These are phyloP conservation scores for Cucumis sativus DNA, from an alignment of 306 rosid species.

Conservation along the genomic window Cucumber_9930_V3 NC_026658.2:3366501-3367000, in stretches of 20 bases:
- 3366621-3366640: conserved; percentile 46
- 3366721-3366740: no score
- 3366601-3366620: conserved; percentile 49
- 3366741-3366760: no score
- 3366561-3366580: conserved; percentile 41
- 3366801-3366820: no score
- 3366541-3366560: conserved; percentile 75
- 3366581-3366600: conserved; percentile 41
- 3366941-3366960: conserved; percentile 73
- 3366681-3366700: no score
- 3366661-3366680: no score
- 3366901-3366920: conserved; percentile 43
- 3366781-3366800: no score
- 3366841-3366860: no score
- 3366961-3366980: conserved; percentile 83
- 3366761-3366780: no score
- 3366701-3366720: no score
- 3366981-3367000: conserved; percentile 82
- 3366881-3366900: conserved; percentile 94
- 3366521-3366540: conserved; percentile 82
- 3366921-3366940: conserved; percentile 74
- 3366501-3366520: conserved; percentile 72
- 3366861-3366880: neutral
- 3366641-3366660: conserved; percentile 67
- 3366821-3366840: no score